Base-by-base conservation (phyloP, 208 protist genomes). In the Sergeia podlipaevii region DNA sequence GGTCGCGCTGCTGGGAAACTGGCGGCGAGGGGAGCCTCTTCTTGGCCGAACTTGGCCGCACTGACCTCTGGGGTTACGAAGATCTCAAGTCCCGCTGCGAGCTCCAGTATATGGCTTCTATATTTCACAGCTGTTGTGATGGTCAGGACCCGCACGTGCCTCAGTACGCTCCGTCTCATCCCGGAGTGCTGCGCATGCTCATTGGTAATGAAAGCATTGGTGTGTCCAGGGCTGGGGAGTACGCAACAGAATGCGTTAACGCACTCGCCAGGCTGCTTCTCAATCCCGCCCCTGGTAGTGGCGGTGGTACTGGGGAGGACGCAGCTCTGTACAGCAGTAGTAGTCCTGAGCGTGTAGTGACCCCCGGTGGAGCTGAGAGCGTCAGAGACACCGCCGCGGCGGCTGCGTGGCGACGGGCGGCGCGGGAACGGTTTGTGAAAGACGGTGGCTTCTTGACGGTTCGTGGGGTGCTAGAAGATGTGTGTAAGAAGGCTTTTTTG, bases 91-190 rank as follows among this genome's bases (percentile, higher is more conserved):
- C 73, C 5, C 70, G 76, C 21, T 77, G 74, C 41, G 70, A 65
- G 17, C 52, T 59, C 13, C 67, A 86, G 6, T 64, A 81, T 34
- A 58, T 88, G 13, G 64, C 49, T 21, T 70, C 70, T 21, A 49
- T 93, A 21, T 93, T 84, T 63, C 41, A 65, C 38, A 41, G 61
- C 44, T 86, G 79, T 60, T 89, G 82, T 45, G 72, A 66, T 10
- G 42, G 28, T 27, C 81, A 90, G 59, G 60, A 73, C 24, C 47
- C 75, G 15, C 33, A 54, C 10, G 79, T 85, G 23, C 26, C 57
- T 1, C 53, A 70, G 29, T 93, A 82, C 52, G 73, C 80, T 4
- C 86, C 86, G n/a, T 73, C 74, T 10, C 67, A 86, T 52, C 70
- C 70, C 21, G 42, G 63, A 4, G 80, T 80, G 4, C 47, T 93